These are phyloP conservation scores for Fusarium humuli DNA, from an alignment of 2,329 filamentous ascomycete species.

Conservation along the genomic window DNA sequence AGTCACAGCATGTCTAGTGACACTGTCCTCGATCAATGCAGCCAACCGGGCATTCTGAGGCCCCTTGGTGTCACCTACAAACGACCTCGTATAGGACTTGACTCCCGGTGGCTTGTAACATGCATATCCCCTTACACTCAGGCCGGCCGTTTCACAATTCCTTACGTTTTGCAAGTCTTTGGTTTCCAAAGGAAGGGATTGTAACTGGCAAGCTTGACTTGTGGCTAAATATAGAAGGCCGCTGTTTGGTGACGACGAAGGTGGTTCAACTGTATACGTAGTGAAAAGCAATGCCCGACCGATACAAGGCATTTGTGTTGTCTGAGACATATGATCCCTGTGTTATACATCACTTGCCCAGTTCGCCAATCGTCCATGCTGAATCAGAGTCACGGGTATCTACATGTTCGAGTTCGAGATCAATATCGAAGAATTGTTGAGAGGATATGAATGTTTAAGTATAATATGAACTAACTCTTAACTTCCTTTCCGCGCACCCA, in stretches of 20 bases:
- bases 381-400: background rate
- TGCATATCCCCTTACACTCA: background rate
- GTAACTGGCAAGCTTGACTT: background rate
- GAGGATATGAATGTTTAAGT: background rate
- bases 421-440: background rate
- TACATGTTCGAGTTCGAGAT: background rate
- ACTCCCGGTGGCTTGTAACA: conserved; percentile 11
- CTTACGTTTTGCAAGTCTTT: background rate
- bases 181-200: background rate
- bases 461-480: background rate
- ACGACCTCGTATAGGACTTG: conserved; percentile 20
- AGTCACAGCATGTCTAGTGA: background rate
- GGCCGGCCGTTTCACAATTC: background rate
- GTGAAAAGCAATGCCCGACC: background rate
- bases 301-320: background rate
- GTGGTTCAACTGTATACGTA: background rate
- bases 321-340: background rate
- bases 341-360: background rate
- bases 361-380: conserved; percentile 4
- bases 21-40: conserved; percentile 13
- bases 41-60: conserved; percentile 10
- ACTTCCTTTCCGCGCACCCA: background rate
- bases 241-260: background rate
- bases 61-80: conserved; percentile 6
- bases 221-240: background rate